phyloP scores from a whole-genome alignment of 352 stramenopile species.

The Phytophthora crassamura region DNA sequence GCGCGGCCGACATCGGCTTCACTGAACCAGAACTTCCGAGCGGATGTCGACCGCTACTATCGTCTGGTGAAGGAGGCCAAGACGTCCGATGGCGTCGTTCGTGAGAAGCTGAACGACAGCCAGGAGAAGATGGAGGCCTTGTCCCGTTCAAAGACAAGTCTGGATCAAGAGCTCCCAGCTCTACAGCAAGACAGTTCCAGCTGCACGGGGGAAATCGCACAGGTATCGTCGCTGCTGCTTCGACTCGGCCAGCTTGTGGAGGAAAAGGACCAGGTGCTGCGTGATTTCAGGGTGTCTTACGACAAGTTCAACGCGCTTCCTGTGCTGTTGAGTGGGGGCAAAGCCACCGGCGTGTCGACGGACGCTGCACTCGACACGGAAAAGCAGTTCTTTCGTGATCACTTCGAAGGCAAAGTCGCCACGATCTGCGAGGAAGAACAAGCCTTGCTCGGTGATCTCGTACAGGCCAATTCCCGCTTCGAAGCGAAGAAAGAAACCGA shows the following conservation, averaged over 20 bases:
- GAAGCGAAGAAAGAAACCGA: slow-evolving; percentile 69
- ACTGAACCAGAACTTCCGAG: slow-evolving; percentile 64
- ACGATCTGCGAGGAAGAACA: slow-evolving; percentile 63
- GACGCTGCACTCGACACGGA: slow-evolving; percentile 54
- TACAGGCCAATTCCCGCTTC: slow-evolving; percentile 58
- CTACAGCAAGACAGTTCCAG: slow-evolving; percentile 58
- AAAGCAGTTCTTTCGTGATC: slow-evolving; percentile 66
- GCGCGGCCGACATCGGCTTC: slow-evolving; percentile 52
- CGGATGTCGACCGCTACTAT: slow-evolving; percentile 79
- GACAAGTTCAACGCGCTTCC: slow-evolving; percentile 71
- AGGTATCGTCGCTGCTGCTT: slow-evolving; percentile 60
- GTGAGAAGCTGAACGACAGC: slow-evolving; percentile 50
- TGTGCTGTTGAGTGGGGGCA: slow-evolving; percentile 46
- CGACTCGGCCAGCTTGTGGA: slow-evolving; percentile 57
- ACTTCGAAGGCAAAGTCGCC: slow-evolving; percentile 65
- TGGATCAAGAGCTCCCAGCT: slow-evolving; percentile 63
- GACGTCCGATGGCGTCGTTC: slow-evolving; percentile 69
- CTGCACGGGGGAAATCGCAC: slow-evolving; percentile 59
- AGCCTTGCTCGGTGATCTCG: slow-evolving; percentile 45
- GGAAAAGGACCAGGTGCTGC: slow-evolving; percentile 66
- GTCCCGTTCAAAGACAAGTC: slow-evolving; percentile 52
- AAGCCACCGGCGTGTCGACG: slow-evolving; percentile 24
- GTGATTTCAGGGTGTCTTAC: slow-evolving; percentile 56
- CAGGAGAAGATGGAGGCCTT: slow-evolving; percentile 48
- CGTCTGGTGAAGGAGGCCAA: slow-evolving; percentile 77